Percentiles rank a stretch among this genome's conserved stretches.
phyloP scores from a whole-genome alignment of 2,329 filamentous ascomycete species.

The Aspergillus novoparasiticus region DNA sequence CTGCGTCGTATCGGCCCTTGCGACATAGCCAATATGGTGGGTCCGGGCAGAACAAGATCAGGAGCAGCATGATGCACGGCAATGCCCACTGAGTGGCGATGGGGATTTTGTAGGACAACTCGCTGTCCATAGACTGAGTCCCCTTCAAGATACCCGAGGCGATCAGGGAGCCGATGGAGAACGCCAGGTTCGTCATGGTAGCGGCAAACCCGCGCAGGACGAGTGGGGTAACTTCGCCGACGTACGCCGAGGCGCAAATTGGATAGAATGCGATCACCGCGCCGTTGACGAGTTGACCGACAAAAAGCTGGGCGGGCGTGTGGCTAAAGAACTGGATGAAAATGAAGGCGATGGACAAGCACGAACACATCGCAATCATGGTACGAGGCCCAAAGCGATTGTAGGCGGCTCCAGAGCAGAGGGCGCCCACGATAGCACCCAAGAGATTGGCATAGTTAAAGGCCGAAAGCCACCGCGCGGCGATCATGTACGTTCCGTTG shows the following conservation, averaged over 20 bases:
- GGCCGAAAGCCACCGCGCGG: slow-evolving; percentile 30
- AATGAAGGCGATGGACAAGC: slow-evolving; percentile 50
- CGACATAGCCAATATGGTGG: slow-evolving; percentile 30
- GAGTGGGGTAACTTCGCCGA: slow-evolving; percentile 34
- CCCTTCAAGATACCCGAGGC: slow-evolving; percentile 33
- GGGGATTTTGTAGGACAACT: slow-evolving; percentile 28
- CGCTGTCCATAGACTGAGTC: slow-evolving; percentile 17
- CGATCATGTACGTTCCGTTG: slow-evolving; percentile 27
- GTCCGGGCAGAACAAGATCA: slow-evolving; percentile 27
- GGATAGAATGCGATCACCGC: slow-evolving; percentile 64
- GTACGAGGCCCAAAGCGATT: slow-evolving; percentile 31
- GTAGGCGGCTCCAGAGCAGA: slow-evolving; percentile 27
- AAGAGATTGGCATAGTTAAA: slow-evolving; percentile 31
- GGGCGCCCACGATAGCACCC: slow-evolving; percentile 28
- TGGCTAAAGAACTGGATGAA: slow-evolving; percentile 67
- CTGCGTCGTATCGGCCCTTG: slow-evolving; percentile 24
- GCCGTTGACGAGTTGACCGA: slow-evolving; percentile 63
- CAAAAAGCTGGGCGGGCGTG: slow-evolving; percentile 58
- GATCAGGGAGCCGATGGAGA: slow-evolving; percentile 36
- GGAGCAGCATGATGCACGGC: slow-evolving; percentile 24
- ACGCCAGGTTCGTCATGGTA: slow-evolving; percentile 33
- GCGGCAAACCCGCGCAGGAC: slow-evolving; percentile 33
- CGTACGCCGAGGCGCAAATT: slow-evolving; percentile 52
- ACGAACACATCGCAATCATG: slow-evolving; percentile 29
- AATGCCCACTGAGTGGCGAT: slow-evolving; percentile 30